Conservation (phyloP, 441 rosid species). For the Croton laevigatus region DNA sequence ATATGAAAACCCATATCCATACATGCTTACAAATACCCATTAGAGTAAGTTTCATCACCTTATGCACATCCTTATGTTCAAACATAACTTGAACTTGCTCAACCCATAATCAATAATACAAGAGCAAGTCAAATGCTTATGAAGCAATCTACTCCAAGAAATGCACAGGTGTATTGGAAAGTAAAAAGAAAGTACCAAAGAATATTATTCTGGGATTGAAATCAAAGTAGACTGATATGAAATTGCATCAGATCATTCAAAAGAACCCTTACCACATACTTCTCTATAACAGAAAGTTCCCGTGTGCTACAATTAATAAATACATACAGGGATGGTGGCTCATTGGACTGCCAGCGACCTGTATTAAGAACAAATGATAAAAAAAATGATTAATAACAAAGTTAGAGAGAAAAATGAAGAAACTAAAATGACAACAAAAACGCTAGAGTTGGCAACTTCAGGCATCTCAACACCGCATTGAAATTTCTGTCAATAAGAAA, state of each 20-base stretch:
- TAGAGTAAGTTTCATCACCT: not conserved
- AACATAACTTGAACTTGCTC: not conserved
- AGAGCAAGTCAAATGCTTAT: not conserved
- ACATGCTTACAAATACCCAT: not conserved
- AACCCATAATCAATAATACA: not conserved
- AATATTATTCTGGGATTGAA: not conserved
- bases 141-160: not conserved
- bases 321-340: constrained; percentile 72
- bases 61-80: not conserved
- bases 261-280: constrained; percentile 70
- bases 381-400: constrained; percentile 15
- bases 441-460: not conserved
- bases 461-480: not conserved
- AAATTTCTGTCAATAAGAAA: not conserved
- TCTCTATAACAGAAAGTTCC: constrained; percentile 80
- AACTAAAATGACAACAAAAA: not conserved
- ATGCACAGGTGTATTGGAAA: too few relatives aligned
- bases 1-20: not conserved
- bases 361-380: constrained; percentile 27
- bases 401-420: not conserved
- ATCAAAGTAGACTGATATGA: constrained; percentile 18
- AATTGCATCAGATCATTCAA: constrained; percentile 5
- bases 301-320: constrained; percentile 87
- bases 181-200: not conserved
- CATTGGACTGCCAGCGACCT: constrained; percentile 79